A percentile compares a stretch with the other conserved stretches of the same genome.
Conservation (phyloP, 148 eudicot genomes). For the Silene latifolia region DNA sequence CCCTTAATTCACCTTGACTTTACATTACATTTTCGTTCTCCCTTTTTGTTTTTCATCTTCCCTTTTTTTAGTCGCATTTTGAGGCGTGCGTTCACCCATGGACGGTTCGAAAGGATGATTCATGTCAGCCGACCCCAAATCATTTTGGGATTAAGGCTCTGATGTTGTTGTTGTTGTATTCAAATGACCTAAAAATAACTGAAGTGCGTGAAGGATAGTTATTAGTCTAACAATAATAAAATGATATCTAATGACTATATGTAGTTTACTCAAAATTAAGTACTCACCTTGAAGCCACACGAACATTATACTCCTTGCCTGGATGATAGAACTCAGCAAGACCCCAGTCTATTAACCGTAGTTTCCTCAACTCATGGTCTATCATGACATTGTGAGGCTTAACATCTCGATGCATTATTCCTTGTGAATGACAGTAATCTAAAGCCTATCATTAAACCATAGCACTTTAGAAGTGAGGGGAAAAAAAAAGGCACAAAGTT, state of each 20-base stretch:
- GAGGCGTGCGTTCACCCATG: no score
- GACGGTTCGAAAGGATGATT: no score
- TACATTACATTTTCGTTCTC: no score
- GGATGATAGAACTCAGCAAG: slow-evolving; percentile 98
- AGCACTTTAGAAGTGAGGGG: background rate
- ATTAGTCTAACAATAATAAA: background rate
- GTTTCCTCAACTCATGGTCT: slow-evolving; percentile 88
- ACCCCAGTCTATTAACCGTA: slow-evolving; percentile 96
- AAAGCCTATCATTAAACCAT: slow-evolving; percentile 49
- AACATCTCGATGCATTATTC: slow-evolving; percentile 98
- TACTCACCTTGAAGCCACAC: slow-evolving; percentile 87
- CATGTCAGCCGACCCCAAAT: no score
- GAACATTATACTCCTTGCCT: slow-evolving; percentile 93
- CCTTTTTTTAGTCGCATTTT: no score
- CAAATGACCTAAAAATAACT: background rate
- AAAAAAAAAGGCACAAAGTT: background rate
- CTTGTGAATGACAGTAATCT: slow-evolving; percentile 93
- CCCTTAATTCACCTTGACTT: no score
- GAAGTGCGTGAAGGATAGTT: background rate
- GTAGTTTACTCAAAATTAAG: slow-evolving; percentile 22
- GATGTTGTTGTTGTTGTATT: no score
- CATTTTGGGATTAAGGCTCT: no score
- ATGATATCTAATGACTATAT: background rate
- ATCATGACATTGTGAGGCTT: slow-evolving; percentile 98
- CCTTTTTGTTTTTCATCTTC: no score